A percentile compares a stretch with the other conserved stretches of the same genome.
phyloP scores from a whole-genome alignment of 176 grass and related monocot genomes.

The Coix lacrymajobi region DNA sequence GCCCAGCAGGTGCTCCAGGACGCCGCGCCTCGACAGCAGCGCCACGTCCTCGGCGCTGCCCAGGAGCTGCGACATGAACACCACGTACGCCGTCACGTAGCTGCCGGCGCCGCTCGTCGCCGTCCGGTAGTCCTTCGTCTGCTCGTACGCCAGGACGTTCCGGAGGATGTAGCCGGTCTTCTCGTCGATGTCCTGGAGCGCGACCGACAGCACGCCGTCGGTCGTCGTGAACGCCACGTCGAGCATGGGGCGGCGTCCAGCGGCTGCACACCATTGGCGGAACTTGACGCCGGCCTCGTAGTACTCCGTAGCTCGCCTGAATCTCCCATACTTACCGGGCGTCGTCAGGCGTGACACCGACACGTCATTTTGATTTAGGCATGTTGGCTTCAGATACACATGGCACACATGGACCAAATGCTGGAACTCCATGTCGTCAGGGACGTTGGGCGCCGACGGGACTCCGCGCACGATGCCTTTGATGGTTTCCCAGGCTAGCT shows the following conservation, averaged over 20 bases:
- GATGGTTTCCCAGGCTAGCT: background rate
- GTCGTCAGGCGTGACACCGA: too few species aligned
- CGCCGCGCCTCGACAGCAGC: background rate
- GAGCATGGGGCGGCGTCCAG: background rate
- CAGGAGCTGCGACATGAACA: slow-evolving; percentile 23
- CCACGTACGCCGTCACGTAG: slow-evolving; percentile 7
- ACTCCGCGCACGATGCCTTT: background rate
- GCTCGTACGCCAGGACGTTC: slow-evolving; percentile 5
- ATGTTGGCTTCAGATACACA: background rate
- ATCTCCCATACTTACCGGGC: background rate
- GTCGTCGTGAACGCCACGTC: background rate
- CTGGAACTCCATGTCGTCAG: background rate
- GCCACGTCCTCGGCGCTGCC: slow-evolving; percentile 4
- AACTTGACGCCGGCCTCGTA: slow-evolving; percentile 20
- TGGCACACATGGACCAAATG: slow-evolving; percentile 18
- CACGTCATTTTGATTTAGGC: too few species aligned
- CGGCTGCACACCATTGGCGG: too few species aligned
- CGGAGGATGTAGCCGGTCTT: background rate
- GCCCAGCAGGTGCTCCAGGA: background rate
- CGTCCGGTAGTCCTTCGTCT: background rate
- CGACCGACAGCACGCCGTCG: background rate
- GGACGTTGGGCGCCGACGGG: background rate
- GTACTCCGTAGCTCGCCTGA: slow-evolving; percentile 5
- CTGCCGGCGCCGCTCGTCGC: background rate
- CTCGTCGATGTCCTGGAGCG: background rate